Evolutionary conservation across 331 rosid species (phyloP), one percentile per base, ranked within the genome.

Genomic region (Quercus tomentella): DNA sequence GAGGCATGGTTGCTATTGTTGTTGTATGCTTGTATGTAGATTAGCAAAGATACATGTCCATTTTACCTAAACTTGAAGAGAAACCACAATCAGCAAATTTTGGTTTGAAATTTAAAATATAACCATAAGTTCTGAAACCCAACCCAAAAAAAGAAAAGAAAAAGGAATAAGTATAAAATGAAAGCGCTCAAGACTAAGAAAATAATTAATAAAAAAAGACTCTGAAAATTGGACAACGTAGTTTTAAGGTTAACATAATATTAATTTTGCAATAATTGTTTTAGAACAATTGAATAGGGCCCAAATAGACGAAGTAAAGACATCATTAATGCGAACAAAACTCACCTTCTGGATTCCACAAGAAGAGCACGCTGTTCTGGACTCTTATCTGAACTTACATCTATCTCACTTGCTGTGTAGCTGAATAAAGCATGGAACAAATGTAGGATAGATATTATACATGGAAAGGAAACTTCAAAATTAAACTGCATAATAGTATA

Each of bases 301-400:
- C 35, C n/a, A 28, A 28, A 66, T 66, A 51, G 72, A 33, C 2
- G 26, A 66, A 1, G 15, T 5, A 65, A 28, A 20, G 15, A 43
- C 17, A n/a, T 7, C 8, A 22, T 37, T 7, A 62, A 41, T 25
- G 28, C 52, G 16, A 79, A 77, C 62, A 79, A n/a, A 83, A 86
- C 82, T 84, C 78, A 93, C 99, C 97, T 93, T 82, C 89, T 93
- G 25, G 98, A 89, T 78, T 92, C 96, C 85, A 89, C 90, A 76
- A 92, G 98, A 58, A 88, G 86, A 74, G 97, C 91, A 62, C 88
- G 97, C 85, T 85, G 97, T 83, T 92, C 97, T 16, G 85, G 82
- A 81, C 80, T 81, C 79, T 84, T 88, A 58, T 89, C 92, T 65
- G 92, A 89, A 80, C 81, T 74, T 28, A 74, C 72, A 79, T 83